These are phyloP conservation scores for Phytophthora litchii DNA, from an alignment of 352 stramenopile species.

Conservation along the genomic window DNA sequence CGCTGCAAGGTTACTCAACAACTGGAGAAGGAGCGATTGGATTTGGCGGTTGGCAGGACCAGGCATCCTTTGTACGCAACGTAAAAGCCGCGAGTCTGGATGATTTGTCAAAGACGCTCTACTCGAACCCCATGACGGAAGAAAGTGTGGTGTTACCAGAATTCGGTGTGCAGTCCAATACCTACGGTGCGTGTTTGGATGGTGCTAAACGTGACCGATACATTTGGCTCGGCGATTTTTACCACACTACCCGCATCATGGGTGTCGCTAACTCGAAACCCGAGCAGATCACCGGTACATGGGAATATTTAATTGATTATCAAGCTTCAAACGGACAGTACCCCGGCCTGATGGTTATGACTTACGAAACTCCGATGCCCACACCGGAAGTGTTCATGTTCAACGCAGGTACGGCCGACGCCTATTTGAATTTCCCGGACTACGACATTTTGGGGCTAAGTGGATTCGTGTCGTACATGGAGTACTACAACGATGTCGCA, in stretches of 20 bases:
- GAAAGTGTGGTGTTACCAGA: conserved; percentile 25
- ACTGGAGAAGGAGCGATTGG: conserved; percentile 26
- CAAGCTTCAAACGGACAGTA: too few species aligned
- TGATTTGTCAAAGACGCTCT: conserved; percentile 17
- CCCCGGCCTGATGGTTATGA: too few species aligned
- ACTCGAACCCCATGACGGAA: conserved; percentile 36
- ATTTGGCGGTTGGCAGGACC: conserved; percentile 34
- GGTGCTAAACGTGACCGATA: conserved; percentile 37
- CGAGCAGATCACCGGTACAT: too few species aligned
- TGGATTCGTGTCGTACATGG: conserved; percentile 40
- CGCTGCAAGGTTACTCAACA: conserved; percentile 28
- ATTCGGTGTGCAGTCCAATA: conserved; percentile 30
- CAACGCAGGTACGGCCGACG: conserved; percentile 20
- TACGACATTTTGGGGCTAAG: conserved; percentile 40
- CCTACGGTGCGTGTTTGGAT: conserved; percentile 30
- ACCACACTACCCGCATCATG: conserved; percentile 6
- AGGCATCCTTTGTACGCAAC: conserved; percentile 30
- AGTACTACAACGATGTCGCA: conserved; percentile 33
- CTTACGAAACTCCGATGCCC: too few species aligned
- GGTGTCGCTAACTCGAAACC: too few species aligned
- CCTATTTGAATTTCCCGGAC: conserved; percentile 29
- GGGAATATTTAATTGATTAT: too few species aligned
- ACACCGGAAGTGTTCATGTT: conserved; percentile 30
- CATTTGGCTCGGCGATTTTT: conserved; percentile 41
- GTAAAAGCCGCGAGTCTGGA: conserved; percentile 25